Evolutionary conservation across 768 basidiomycete species (phyloP).

Genomic region (Leucosporidium yakuticum): DNA sequence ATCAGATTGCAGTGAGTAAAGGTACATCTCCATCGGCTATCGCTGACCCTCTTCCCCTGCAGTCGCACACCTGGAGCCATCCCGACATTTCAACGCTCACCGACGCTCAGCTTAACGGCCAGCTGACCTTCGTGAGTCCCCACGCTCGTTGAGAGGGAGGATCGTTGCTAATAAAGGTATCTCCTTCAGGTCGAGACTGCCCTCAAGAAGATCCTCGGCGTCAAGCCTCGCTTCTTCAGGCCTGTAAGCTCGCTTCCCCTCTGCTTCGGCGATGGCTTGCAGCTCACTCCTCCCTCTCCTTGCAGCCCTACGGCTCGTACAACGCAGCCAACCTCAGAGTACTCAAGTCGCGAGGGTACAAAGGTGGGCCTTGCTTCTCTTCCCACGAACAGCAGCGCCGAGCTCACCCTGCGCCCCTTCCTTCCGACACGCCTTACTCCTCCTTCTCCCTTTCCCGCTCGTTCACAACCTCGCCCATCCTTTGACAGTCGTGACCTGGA

Average conservation of each 20-base stretch:
- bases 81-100: conserved; percentile 30
- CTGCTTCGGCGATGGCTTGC: neutral
- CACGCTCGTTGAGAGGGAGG: no score
- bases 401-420: no score
- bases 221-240: conserved; percentile 37
- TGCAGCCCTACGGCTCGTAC: conserved; percentile 31
- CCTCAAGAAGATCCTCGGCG: conserved; percentile 36
- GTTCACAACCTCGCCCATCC: neutral
- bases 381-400: no score
- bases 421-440: neutral
- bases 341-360: conserved; percentile 32
- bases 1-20: conserved; percentile 14
- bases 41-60: no score
- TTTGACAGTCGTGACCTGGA: conserved; percentile 24
- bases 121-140: conserved; percentile 24
- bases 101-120: conserved; percentile 24
- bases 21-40: neutral
- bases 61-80: conserved; percentile 12
- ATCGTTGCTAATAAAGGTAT: no score
- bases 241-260: neutral
- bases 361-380: conserved; percentile 8
- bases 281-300: neutral
- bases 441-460: neutral
- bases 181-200: conserved; percentile 27
- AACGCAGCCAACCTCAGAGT: conserved; percentile 15